Evolutionary conservation across 2,329 filamentous ascomycete species (phyloP).

Genomic region (Aureobasidium zeae): DNA sequence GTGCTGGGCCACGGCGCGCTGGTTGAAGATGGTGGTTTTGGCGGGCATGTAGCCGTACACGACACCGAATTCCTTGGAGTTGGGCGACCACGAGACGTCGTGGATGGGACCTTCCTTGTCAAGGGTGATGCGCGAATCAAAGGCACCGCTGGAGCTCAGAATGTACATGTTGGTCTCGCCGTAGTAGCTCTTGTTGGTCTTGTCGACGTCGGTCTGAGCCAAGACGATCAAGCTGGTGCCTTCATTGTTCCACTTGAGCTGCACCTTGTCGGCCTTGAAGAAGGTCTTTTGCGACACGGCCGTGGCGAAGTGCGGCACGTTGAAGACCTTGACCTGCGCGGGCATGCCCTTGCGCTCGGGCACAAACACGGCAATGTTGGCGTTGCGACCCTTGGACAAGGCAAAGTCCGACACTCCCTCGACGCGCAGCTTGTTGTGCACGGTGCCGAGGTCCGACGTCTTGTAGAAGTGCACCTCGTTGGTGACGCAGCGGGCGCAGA

Average conservation of each 20-base stretch:
- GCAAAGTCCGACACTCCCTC: constrained; percentile 88
- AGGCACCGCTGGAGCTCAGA: constrained; percentile 79
- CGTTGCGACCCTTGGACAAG: constrained; percentile 77
- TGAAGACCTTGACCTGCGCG: constrained; percentile 86
- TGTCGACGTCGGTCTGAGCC: constrained; percentile 95
- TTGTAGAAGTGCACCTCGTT: constrained; percentile 98
- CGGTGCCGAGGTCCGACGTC: constrained; percentile 70
- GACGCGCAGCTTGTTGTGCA: constrained; percentile 91
- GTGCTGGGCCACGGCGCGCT: constrained; percentile 71
- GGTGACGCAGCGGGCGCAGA: constrained; percentile 85
- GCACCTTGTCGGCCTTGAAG: constrained; percentile 98
- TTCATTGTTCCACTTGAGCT: constrained; percentile 92
- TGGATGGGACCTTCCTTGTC: constrained; percentile 98
- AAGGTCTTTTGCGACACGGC: constrained; percentile 96
- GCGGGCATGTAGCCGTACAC: constrained; percentile 99
- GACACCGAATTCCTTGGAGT: constrained; percentile 94
- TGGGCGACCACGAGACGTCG: constrained; percentile 96
- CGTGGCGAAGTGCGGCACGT: constrained; percentile 73
- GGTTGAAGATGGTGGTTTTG: constrained; percentile 96
- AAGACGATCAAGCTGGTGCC: constrained; percentile 89
- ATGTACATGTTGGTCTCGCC: constrained; percentile 96
- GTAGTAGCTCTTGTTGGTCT: constrained; percentile 98
- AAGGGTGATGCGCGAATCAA: constrained; percentile 78
- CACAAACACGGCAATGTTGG: constrained; percentile 88
- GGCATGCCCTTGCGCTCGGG: constrained; percentile 96